phyloP scores from a whole-genome alignment of 768 basidiomycete genomes.

The Boletus tomentosulus region DNA sequence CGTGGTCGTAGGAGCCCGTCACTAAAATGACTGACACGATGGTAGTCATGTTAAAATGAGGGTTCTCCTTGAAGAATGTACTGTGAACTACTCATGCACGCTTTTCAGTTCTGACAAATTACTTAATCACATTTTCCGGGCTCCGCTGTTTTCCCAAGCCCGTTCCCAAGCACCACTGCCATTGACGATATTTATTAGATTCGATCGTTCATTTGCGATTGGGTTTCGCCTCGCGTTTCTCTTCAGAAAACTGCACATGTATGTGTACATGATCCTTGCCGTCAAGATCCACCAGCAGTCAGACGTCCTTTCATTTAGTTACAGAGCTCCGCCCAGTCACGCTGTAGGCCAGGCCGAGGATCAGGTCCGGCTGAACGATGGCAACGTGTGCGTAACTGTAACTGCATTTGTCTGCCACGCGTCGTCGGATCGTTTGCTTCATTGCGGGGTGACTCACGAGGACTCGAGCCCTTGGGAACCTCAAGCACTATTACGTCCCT shows the following conservation, averaged over 20 bases:
- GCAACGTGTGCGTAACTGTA: constrained; percentile 25
- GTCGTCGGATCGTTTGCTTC: constrained; percentile 14
- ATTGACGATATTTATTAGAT: constrained; percentile 1
- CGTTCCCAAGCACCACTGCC: constrained; percentile 19
- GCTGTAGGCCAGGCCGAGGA: constrained; percentile 28
- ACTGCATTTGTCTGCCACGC: constrained; percentile 26
- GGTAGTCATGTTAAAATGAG: constrained; percentile 25
- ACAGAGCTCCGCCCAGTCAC: constrained; percentile 27
- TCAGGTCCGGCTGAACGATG: constrained; percentile 27
- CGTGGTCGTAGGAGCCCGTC: constrained; percentile 97
- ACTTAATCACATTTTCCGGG: constrained; percentile 14
- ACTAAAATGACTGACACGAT: constrained; percentile 96
- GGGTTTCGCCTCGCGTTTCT: constrained; percentile 18
- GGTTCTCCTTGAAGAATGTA: constrained; percentile 13
- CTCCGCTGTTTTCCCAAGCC: constrained; percentile 12
- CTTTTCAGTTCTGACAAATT: constrained; percentile 15
- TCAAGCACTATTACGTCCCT: constrained; percentile 30
- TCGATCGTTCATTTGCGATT: constrained; percentile 16
- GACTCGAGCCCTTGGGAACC: constrained; percentile 18
- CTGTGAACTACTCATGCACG: too few species aligned
- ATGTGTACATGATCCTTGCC: constrained; percentile 26
- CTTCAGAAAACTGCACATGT: constrained; percentile 19
- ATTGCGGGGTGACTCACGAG: constrained; percentile 22
- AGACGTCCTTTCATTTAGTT: constrained; percentile 31
- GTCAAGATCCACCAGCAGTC: constrained; percentile 28